Base-by-base conservation (phyloP, 1,139 yeast genomes). In the Geotrichum australiense region DNA sequence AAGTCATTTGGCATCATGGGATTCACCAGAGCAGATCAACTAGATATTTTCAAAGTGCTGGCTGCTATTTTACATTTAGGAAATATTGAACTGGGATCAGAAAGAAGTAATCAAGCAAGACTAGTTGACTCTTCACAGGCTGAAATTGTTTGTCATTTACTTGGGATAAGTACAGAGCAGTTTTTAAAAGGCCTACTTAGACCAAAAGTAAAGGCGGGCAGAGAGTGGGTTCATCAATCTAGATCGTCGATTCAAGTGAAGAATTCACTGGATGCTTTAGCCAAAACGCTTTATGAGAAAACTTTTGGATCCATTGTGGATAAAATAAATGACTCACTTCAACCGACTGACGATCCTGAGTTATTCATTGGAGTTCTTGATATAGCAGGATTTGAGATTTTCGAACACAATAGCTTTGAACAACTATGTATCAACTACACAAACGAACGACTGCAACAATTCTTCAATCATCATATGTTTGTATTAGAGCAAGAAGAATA, bases 371-470 rank as follows among this genome's bases (percentile, higher is more conserved):
- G 99, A 2, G 93, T 93, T 2, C 68, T 91, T 47, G 99, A 91
- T 68, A 93, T 91, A 55, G 97, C 97, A 0, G 99, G 98, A 5
- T 93, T 91, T 64, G 99, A 93, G 64, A 91, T 91, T 46, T 93
- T 93, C 59, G 80, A 85, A 45, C 73, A 74, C 47, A 93, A 93
- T 58, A 85, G 96, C 1, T 91, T 93, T 60, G 99, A 93, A 61
- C 99, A 93, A 63, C 71, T 93, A 34, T 91, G 98, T 64, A 93
- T 93, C 58, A 93, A 93, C 57, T 91, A 85, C 60, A 91, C 98
- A 38, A 93, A 93, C 62, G 99, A 93, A 63, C 87, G 85, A 58
- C 69, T 93, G 35, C 98, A 93, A 62, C 98, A 93, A 61, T 91
- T 87, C 57, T 93, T 93, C 72, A 93, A 93, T 58, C 98, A 93